Conservation (phyloP, 306 rosid genomes). For the Dryas octopetala region DNA sequence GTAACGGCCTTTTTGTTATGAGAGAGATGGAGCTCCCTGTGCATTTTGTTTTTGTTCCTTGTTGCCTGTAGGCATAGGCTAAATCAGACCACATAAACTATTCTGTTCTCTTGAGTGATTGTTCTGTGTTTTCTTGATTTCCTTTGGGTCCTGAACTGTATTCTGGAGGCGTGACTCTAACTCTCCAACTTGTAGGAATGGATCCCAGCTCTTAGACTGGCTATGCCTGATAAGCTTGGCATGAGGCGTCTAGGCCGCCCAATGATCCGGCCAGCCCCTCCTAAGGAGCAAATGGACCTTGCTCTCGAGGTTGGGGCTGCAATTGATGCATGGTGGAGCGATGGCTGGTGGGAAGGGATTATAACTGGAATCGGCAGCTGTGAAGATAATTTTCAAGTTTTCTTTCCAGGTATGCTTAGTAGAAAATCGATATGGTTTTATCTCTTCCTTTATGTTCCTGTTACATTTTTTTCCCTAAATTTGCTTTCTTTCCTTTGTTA, state of each 20-base stretch:
- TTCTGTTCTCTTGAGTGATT: not conserved
- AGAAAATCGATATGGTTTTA: constrained; percentile 1
- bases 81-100: not conserved
- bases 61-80: not conserved
- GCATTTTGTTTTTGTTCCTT: not conserved
- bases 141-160: constrained; percentile 6
- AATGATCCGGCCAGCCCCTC: constrained; percentile 73
- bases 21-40: not conserved
- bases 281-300: constrained; percentile 47
- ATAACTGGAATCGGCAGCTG: constrained; percentile 51
- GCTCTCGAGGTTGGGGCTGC: constrained; percentile 63
- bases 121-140: constrained; percentile 2
- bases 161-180: constrained; percentile 8
- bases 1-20: not conserved
- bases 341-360: constrained; percentile 99
- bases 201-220: constrained; percentile 76
- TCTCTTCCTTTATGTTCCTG: not conserved
- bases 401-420: constrained; percentile 65
- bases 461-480: constrained; percentile 1
- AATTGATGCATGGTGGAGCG: constrained; percentile 99
- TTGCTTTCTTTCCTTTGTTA: constrained; percentile 8
- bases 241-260: constrained; percentile 76
- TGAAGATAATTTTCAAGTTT: constrained; percentile 53
- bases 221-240: constrained; percentile 85
- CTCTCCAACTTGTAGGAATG: constrained; percentile 67